A percentile compares a stretch with the other conserved stretches of the same genome.
Evolutionary conservation across 1,284 basidiomycete genomes (phyloP).

Genomic region (Phellinidium pouzarii): DNA sequence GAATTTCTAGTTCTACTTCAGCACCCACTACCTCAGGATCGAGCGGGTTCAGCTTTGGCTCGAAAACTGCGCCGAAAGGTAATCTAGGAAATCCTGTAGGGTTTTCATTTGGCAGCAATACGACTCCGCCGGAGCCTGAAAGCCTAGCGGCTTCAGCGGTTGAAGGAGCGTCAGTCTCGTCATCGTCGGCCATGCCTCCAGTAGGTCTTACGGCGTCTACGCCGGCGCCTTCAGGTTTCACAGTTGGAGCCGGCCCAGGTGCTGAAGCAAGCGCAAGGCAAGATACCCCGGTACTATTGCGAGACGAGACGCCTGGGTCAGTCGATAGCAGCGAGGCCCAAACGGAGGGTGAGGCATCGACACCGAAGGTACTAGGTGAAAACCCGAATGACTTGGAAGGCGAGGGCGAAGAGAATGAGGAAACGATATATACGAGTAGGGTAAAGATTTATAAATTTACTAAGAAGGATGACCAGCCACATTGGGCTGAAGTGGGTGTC

Average conservation of each 20-base stretch:
- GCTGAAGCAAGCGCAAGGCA: background rate
- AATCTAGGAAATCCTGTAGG: constrained; percentile 31
- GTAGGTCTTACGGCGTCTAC: background rate
- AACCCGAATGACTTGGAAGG: constrained; percentile 56
- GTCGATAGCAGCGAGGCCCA: constrained; percentile 22
- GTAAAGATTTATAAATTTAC: constrained; percentile 59
- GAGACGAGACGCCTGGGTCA: constrained; percentile 20
- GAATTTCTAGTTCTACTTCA: background rate
- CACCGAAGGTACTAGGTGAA: constrained; percentile 30
- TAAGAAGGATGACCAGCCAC: constrained; percentile 38
- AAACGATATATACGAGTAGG: constrained; percentile 54
- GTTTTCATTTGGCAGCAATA: constrained; percentile 37
- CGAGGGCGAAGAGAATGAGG: constrained; percentile 80
- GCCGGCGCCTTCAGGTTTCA: background rate
- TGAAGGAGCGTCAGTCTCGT: background rate
- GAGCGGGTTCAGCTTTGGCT: constrained; percentile 7
- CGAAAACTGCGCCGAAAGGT: constrained; percentile 24
- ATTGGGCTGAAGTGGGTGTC: constrained; percentile 57
- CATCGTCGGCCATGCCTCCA: background rate
- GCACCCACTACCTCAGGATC: background rate
- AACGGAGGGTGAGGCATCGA: constrained; percentile 11
- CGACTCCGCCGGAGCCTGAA: constrained; percentile 28
- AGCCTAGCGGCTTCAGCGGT: constrained; percentile 18
- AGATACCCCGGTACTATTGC: constrained; percentile 1
- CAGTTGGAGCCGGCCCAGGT: background rate